These are phyloP conservation scores for Colletotrichum sp. DNA, from an alignment of 2,329 filamentous ascomycete genomes.

Conservation along the genomic window DNA sequence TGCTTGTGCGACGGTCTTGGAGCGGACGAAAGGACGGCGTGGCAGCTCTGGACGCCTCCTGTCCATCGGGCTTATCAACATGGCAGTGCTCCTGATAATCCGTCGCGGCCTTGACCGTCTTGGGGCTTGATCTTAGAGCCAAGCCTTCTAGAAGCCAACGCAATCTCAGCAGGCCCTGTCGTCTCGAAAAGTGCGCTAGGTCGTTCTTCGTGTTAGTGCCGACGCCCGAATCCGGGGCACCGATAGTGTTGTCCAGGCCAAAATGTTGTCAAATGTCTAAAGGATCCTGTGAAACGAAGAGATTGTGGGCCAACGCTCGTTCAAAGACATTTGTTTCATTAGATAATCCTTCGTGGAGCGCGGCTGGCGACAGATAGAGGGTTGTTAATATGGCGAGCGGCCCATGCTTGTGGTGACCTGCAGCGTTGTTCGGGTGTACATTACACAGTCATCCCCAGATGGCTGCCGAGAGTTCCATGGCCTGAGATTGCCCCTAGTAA, in stretches of 20 bases:
- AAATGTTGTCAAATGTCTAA: neutral
- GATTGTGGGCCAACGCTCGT: neutral
- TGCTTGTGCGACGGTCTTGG: neutral
- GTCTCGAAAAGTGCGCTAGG: neutral
- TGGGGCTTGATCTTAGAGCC: neutral
- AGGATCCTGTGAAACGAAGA: neutral
- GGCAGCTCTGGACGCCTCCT: neutral
- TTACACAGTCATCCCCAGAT: neutral
- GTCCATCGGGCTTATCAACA: neutral
- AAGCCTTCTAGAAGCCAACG: constrained; percentile 12
- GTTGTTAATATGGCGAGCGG: neutral
- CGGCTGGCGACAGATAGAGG: neutral
- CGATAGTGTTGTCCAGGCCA: neutral
- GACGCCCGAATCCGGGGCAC: neutral
- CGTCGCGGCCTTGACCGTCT: neutral
- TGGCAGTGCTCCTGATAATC: neutral
- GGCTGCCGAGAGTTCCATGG: neutral
- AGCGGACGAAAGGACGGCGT: neutral
- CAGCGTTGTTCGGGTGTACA: neutral
- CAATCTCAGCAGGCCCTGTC: neutral
- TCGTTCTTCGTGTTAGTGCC: neutral
- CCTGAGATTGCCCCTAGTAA: neutral
- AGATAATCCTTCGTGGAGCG: neutral
- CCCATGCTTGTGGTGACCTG: neutral
- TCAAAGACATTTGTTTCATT: neutral